Evolutionary conservation across 176 grass and related monocot species (phyloP).

Genomic region (Carex kokanica): DNA sequence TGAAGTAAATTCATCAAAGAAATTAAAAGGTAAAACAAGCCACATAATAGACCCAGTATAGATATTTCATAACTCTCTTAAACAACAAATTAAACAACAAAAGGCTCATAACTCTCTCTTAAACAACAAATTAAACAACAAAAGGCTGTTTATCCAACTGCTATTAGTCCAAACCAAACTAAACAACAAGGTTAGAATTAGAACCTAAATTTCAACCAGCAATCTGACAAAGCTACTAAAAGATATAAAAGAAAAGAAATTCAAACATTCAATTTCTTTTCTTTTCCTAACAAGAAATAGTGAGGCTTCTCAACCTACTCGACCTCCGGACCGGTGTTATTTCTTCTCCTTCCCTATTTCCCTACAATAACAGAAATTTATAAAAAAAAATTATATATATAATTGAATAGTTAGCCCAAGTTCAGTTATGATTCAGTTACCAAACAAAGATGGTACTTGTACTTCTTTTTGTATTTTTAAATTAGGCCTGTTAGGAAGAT

Average conservation of each 20-base stretch:
- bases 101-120: too few relatives aligned
- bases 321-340: constrained; percentile 81
- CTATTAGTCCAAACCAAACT: neutral
- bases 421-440: neutral
- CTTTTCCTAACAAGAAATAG: constrained; percentile 41
- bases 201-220: neutral
- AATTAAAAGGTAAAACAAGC: too few relatives aligned
- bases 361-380: constrained; percentile 31
- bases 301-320: constrained; percentile 54
- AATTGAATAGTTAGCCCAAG: neutral
- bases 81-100: too few relatives aligned
- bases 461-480: neutral
- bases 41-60: too few relatives aligned
- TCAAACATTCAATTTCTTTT: neutral
- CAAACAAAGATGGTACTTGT: neutral
- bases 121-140: too few relatives aligned
- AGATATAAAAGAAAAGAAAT: neutral
- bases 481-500: neutral
- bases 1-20: too few relatives aligned
- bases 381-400: neutral
- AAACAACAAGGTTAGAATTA: neutral
- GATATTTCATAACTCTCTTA: too few relatives aligned
- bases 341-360: constrained; percentile 52
- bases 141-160: constrained; percentile 39
- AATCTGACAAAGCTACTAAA: neutral